phyloP scores from a whole-genome alignment of 169 alveolate genomes.

The Plasmodium cynomolgi region DNA sequence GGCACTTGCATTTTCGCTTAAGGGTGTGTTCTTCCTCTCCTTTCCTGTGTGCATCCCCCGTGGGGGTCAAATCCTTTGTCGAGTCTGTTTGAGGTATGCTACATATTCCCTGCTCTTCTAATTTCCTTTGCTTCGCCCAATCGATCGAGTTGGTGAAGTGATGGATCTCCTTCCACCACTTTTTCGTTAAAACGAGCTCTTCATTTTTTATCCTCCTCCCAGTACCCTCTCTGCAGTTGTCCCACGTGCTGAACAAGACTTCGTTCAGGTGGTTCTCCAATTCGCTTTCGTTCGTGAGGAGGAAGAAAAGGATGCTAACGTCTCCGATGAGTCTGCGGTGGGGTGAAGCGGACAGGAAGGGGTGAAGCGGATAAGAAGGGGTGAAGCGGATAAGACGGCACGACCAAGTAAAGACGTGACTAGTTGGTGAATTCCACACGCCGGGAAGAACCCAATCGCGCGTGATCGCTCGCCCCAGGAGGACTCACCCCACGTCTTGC shows the following conservation, averaged over 20 bases:
- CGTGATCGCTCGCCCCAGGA: background rate
- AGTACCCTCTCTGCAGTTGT: background rate
- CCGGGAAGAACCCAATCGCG: background rate
- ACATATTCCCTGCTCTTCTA: background rate
- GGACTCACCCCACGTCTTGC: slow-evolving; percentile 14
- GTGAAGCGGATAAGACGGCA: background rate
- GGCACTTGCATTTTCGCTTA: slow-evolving; percentile 3
- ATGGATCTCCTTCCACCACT: slow-evolving; percentile 27
- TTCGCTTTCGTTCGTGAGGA: background rate
- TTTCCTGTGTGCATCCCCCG: background rate
- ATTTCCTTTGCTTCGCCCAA: background rate
- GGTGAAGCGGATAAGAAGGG: background rate
- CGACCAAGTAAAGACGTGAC: background rate
- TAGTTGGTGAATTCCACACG: background rate
- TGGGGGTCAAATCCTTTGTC: background rate
- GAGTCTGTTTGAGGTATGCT: background rate
- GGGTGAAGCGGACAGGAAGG: background rate
- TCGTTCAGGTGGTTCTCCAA: slow-evolving; percentile 15
- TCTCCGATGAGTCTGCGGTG: slow-evolving; percentile 18
- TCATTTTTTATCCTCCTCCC: background rate
- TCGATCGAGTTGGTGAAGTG: background rate
- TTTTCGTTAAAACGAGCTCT: background rate
- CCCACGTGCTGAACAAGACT: background rate
- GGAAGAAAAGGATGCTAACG: slow-evolving; percentile 16
- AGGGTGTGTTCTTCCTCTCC: background rate